Percentiles rank a stretch among this genome's conserved stretches.
Conservation (phyloP, 371 early-diverging fungal species). For the Mucor ambiguus region DNA sequence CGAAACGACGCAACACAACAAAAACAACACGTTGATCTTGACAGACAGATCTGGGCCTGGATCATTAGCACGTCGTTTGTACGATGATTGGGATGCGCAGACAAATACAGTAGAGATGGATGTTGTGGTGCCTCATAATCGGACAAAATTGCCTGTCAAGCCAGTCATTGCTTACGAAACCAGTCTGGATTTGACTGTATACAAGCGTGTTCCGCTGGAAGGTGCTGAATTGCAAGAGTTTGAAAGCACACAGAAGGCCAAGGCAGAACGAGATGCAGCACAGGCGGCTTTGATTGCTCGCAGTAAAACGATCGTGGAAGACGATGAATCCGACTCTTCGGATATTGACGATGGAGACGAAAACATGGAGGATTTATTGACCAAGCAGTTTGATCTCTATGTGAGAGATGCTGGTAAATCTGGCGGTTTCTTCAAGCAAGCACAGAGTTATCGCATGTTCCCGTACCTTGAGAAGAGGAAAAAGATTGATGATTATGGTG, state of each 20-base stretch:
- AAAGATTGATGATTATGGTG: conserved; percentile 94
- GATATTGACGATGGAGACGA: conserved; percentile 71
- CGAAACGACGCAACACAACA: neutral
- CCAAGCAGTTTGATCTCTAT: conserved; percentile 76
- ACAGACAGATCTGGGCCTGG: conserved; percentile 77
- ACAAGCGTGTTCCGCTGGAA: conserved; percentile 76
- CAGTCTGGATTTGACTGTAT: conserved; percentile 40
- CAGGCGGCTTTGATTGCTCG: conserved; percentile 73
- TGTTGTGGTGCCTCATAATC: neutral
- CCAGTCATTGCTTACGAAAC: conserved; percentile 55
- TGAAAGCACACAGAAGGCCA: conserved; percentile 60
- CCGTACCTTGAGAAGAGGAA: conserved; percentile 82
- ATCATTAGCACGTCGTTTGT: conserved; percentile 73
- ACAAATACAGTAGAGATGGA: conserved; percentile 14
- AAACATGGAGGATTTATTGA: conserved; percentile 55
- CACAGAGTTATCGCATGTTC: conserved; percentile 87
- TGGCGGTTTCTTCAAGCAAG: conserved; percentile 81
- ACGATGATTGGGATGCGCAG: conserved; percentile 65
- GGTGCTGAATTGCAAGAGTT: conserved; percentile 84
- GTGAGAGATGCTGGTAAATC: conserved; percentile 71
- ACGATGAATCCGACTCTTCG: conserved; percentile 67
- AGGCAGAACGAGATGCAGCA: conserved; percentile 73
- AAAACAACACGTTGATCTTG: conserved; percentile 70
- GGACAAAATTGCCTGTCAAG: conserved; percentile 37
- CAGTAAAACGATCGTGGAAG: conserved; percentile 71